Evolutionary conservation across 768 basidiomycete species (phyloP), one percentile per base, ranked within the genome.

Genomic region (Boletales sp.): DNA sequence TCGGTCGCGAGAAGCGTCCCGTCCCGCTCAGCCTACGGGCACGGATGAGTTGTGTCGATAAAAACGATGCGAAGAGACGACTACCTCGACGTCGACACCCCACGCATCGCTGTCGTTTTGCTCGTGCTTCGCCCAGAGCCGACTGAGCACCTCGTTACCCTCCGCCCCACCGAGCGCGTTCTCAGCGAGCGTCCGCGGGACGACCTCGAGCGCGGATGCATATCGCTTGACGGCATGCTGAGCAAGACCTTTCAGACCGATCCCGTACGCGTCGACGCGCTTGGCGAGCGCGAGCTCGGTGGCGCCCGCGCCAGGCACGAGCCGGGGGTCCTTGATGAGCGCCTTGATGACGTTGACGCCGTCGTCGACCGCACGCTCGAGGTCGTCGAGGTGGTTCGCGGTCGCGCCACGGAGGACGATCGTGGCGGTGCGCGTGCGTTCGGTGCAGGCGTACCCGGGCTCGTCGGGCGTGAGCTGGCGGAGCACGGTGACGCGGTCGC

Each of bases 361-460:
- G 60, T 98, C 94, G 65, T 98, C 97, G 41, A 99, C 77, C 27
- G 95, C 94, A 24, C 97, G 82, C 69, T 99, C 95, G 31, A 99
- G 81, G 67, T 98, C 97, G 63, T 99, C 97, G 42, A 98, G 71
- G 56, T 85, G 85, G 72, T 97, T 97, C 43, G 89, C 80, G 1
- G 97, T 99, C 30, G 97, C 95, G 1, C 97, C 97, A 13, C 97
- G 83, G 38, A 99, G 74, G 17, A 99, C 91, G 68, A 99, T 89
- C 14, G 95, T 99, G 27, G 97, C 87, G 36, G 92, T 98, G 35
- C 82, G 76, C 8, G 90, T 89, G 69, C 84, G 87, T 65, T 94
- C 92, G 1, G 75, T 74, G 15, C 69, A 67, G 0, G 58, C 48
- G 55, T 79, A 84, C 18, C 81, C 86, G 5, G 74, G 75, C 13